Base-by-base conservation (phyloP, 305 asterid genomes). In the Plantago lanceolata region DNA sequence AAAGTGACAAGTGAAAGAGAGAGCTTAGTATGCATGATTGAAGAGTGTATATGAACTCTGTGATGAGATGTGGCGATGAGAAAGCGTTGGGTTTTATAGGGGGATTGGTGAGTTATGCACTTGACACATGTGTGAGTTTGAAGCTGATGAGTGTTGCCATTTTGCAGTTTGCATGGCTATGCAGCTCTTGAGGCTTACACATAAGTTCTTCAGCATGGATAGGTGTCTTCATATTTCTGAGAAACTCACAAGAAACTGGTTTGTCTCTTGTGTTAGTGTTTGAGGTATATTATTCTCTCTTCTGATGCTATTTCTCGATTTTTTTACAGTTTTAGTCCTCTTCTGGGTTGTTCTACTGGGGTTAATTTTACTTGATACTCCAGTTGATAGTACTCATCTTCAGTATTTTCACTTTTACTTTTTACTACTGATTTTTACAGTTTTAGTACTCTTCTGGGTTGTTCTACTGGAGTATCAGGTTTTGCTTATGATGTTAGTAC, bases 141-240 rank as follows among this genome's bases (percentile, higher is more conserved):
- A 35, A 1, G 37, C 8, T 4, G 6, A 2, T 28, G 33, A 28
- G 48, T 19, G n/a, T 50, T 72, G 3, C n/a, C n/a, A 3, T 24
- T 59, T 78, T 80, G 86, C 86, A 54, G 53, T 49, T 1, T 82
- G 88, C 92, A 85, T 85, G 92, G 66, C 29, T n/a, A 13, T 28
- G 2, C 33, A 47, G 35, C 60, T 70, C 48, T 68, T 3, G 31
- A 61, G 75, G 73, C 72, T 64, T 75, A 62, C 88, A 80, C 86
- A 57, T 80, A 74, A 50, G 68, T 17, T n/a, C 49, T 18, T 57
- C 35, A 57, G 4, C 24, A 1, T 7, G 59, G 73, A 77, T 74
- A 76, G 68, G 60, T 78, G 84, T 75, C 81, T 40, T 50, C 7
- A 6, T 37, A 45, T 26, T 28, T 50, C 19, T 4, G 14, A 19